Percentiles rank a stretch among this genome's conserved stretches.
phyloP scores from a whole-genome alignment of 495 filamentous ascomycete species.

The Thozetella sp. region DNA sequence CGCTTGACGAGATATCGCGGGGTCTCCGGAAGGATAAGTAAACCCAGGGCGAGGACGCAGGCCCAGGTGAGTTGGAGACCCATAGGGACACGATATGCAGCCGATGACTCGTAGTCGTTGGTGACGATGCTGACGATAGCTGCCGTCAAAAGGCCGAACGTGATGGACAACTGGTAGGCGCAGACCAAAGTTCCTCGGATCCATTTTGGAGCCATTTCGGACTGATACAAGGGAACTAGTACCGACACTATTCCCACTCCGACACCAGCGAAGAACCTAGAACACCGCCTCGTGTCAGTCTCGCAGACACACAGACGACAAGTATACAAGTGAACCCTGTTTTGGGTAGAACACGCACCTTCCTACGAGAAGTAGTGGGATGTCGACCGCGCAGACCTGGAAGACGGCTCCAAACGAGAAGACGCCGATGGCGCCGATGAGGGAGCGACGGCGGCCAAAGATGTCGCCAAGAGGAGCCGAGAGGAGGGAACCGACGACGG shows the following conservation, averaged over 20 bases:
- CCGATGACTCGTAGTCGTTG: conserved; percentile 58
- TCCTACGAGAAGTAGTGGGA: conserved; percentile 60
- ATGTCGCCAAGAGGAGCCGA: conserved; percentile 75
- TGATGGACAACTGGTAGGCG: conserved; percentile 90
- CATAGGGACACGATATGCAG: conserved; percentile 84
- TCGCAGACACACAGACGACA: not conserved
- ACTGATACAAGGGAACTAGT: conserved; percentile 85
- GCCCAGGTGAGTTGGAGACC: conserved; percentile 87
- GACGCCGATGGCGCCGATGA: conserved; percentile 70
- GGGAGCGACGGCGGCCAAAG: conserved; percentile 74
- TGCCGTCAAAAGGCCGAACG: conserved; percentile 79
- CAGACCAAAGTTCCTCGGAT: conserved; percentile 90
- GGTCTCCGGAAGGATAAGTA: conserved; percentile 81
- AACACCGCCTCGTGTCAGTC: not conserved
- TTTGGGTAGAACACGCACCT: too few species aligned
- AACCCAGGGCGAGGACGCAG: conserved; percentile 70
- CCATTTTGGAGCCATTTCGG: conserved; percentile 89
- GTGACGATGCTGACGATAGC: conserved; percentile 81
- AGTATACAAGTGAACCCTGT: not conserved
- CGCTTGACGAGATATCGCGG: conserved; percentile 86
- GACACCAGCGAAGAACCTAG: conserved; percentile 69
- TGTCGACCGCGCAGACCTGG: conserved; percentile 70
- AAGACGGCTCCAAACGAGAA: conserved; percentile 83
- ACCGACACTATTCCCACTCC: conserved; percentile 86
- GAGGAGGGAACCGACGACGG: conserved; percentile 76